phyloP scores from a whole-genome alignment of 169 alveolate genomes.

The Cryptosporidium ryanae region DNA sequence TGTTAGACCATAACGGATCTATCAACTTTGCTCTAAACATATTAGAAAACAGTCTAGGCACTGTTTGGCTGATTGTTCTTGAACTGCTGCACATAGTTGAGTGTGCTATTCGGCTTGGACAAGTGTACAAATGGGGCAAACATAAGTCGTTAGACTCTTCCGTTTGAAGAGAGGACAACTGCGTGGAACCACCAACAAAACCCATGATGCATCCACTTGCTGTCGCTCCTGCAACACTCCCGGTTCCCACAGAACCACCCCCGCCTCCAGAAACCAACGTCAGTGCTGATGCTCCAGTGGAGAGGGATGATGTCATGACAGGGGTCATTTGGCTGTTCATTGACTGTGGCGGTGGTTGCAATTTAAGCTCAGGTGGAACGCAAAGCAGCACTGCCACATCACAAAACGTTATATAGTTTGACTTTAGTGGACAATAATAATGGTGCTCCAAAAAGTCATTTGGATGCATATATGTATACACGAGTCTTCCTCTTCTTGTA shows the following conservation, averaged over 20 bases:
- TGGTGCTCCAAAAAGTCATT: constrained; percentile 59
- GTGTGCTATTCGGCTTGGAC: constrained; percentile 45
- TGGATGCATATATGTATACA: constrained; percentile 84
- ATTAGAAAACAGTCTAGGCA: constrained; percentile 24
- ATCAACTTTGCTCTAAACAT: constrained; percentile 30
- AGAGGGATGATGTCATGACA: neutral
- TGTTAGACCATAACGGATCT: constrained; percentile 57
- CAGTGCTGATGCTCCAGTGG: neutral
- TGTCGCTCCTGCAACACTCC: no score
- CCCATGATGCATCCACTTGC: no score
- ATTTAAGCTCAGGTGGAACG: constrained; percentile 79
- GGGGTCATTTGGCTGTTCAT: neutral
- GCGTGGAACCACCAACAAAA: neutral
- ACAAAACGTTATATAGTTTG: constrained; percentile 35
- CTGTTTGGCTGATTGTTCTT: neutral
- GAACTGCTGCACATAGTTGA: constrained; percentile 22
- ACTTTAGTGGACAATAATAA: constrained; percentile 31
- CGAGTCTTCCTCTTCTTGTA: constrained; percentile 81
- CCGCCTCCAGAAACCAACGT: no score
- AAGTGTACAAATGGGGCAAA: constrained; percentile 15
- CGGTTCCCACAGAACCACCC: no score
- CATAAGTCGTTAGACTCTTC: neutral
- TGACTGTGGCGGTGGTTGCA: constrained; percentile 15
- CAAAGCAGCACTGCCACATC: constrained; percentile 77
- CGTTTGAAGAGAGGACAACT: neutral